Evolutionary conservation across 805 yeast species (phyloP).

Genomic region (Brettanomyces sp.): DNA sequence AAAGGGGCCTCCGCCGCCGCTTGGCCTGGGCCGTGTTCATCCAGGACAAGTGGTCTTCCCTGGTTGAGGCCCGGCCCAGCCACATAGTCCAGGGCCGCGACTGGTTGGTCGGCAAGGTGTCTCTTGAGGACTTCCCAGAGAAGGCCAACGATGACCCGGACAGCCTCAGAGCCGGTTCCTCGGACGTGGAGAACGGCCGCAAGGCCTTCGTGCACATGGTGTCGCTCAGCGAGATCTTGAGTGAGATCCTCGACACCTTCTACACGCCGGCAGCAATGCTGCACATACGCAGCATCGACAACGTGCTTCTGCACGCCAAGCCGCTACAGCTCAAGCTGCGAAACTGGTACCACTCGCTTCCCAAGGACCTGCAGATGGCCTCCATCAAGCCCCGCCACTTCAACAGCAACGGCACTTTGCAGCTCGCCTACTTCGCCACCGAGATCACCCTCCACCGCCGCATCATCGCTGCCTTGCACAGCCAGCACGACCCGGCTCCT

Average conservation of each 20-base stretch:
- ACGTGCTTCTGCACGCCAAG: conserved; percentile 67
- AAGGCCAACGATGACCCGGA: conserved; percentile 32
- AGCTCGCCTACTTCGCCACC: conserved; percentile 79
- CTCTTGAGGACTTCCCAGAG: conserved; percentile 74
- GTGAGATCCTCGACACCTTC: conserved; percentile 63
- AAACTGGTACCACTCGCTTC: conserved; percentile 71
- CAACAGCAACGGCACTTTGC: conserved; percentile 70
- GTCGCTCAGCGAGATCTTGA: conserved; percentile 54
- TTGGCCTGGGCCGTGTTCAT: conserved; percentile 93
- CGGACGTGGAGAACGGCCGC: conserved; percentile 65
- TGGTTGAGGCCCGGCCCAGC: conserved; percentile 77
- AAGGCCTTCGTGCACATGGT: conserved; percentile 59
- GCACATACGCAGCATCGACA: conserved; percentile 49
- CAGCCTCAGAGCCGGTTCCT: conserved; percentile 40
- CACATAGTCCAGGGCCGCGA: conserved; percentile 62
- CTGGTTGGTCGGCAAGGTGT: conserved; percentile 69
- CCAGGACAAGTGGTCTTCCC: conserved; percentile 85
- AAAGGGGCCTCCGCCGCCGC: conserved; percentile 75
- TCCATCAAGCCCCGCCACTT: conserved; percentile 50
- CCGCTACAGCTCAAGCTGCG: conserved; percentile 66
- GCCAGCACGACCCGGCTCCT: conserved; percentile 22
- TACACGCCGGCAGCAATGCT: conserved; percentile 62
- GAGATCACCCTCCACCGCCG: conserved; percentile 81
- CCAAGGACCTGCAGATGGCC: conserved; percentile 53
- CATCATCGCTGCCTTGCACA: conserved; percentile 48